Evolutionary conservation across 176 grass and related monocot genomes (phyloP).

Genomic region (Zizania latifolia): DNA sequence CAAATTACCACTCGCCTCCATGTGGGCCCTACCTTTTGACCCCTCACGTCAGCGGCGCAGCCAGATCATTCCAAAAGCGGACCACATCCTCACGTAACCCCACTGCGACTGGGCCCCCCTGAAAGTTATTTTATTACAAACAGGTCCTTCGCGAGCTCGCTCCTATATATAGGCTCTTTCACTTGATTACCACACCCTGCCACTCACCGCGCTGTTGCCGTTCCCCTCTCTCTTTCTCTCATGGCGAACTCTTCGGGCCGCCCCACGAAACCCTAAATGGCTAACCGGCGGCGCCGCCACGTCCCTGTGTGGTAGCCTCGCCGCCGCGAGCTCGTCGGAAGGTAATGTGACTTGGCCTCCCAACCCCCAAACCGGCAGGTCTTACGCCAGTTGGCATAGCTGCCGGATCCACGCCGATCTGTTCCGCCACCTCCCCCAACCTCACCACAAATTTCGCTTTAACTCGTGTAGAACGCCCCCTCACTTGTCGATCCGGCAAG

Average conservation of each 20-base stretch:
- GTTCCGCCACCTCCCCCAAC: not conserved
- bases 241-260: slow-evolving; percentile 37
- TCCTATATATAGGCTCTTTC: not conserved
- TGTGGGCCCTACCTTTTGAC: slow-evolving; percentile 21
- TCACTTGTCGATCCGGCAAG: not conserved
- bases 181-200: slow-evolving; percentile 15
- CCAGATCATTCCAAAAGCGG: slow-evolving; percentile 23
- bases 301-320: slow-evolving; percentile 29
- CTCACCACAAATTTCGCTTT: not conserved
- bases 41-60: slow-evolving; percentile 24
- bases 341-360: slow-evolving; percentile 11
- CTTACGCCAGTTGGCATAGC: slow-evolving; percentile 24
- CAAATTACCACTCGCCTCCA: slow-evolving; percentile 13
- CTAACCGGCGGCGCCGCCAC: slow-evolving; percentile 29
- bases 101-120: not conserved
- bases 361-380: not conserved
- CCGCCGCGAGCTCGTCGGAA: slow-evolving; percentile 11
- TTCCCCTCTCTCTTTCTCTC: not conserved
- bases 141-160: not conserved
- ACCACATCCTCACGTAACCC: slow-evolving; percentile 33
- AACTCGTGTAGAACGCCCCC: not conserved
- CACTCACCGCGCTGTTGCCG: slow-evolving; percentile 9
- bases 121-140: not conserved
- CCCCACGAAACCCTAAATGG: slow-evolving; percentile 45
- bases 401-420: slow-evolving; percentile 22